Evolutionary conservation across 2,329 filamentous ascomycete genomes (phyloP).

Genomic region (Monilinia polystroma): DNA sequence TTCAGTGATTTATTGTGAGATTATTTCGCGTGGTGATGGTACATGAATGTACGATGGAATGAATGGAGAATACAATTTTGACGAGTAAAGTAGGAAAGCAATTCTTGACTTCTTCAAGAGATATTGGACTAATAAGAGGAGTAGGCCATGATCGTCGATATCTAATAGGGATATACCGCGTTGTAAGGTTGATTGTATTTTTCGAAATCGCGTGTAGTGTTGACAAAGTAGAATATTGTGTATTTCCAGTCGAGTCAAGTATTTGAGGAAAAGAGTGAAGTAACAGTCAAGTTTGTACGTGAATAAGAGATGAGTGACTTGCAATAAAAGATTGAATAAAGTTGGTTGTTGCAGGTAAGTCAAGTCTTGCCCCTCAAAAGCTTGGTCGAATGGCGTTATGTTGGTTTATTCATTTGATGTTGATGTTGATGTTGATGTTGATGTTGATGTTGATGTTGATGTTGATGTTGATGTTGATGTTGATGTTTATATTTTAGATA

Average conservation of each 20-base stretch:
- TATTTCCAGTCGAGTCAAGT: not conserved
- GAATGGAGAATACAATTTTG: not conserved
- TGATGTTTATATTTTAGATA: not conserved
- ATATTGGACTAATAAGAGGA: not conserved
- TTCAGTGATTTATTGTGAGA: not conserved
- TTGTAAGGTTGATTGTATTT: not conserved
- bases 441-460: not conserved
- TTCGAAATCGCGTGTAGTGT: not conserved
- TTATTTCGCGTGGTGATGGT: not conserved
- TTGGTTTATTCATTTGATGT: not conserved
- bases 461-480: not conserved
- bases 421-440: not conserved
- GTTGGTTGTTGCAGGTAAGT: not conserved
- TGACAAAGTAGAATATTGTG: not conserved
- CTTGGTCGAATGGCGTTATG: not conserved
- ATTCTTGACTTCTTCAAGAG: not conserved
- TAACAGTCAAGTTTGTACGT: not conserved
- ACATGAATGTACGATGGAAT: not conserved
- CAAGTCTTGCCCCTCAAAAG: not conserved
- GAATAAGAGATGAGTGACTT: not conserved
- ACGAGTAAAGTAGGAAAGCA: not conserved
- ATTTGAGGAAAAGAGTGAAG: not conserved
- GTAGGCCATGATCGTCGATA: not conserved
- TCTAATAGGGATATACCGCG: not conserved
- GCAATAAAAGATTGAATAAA: slow-evolving; percentile 1